Evolutionary conservation across 1,284 basidiomycete species (phyloP), one percentile per base, ranked within the genome.

Genomic region (Thecaphora thlaspeos): DNA sequence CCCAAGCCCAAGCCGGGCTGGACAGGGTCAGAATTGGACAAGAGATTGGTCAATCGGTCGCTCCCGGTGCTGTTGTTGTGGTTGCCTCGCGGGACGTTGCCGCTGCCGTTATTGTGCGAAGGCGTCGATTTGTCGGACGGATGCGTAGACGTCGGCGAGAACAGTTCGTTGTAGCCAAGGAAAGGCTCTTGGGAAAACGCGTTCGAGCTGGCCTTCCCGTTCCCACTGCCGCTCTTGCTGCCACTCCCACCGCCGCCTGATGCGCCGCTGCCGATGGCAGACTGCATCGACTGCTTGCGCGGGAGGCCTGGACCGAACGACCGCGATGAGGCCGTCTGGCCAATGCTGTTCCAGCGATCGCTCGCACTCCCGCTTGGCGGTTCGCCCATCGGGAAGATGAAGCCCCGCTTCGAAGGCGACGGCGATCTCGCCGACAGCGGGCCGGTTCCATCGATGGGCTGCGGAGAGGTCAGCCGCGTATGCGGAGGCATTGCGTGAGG

Each of bases 281-380:
- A 46, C 18, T 65, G 58, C 3, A 55, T 28, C 2, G 62, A 65
- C 10, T 43, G 58, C 38, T 61, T 65, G 39, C 58, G 57, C 17
- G 62, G 44, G 28, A 43, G 24, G 42, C 18, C 38, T 18, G 42
- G 10, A 40, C 21, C 48, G 17, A 34, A 34, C 7, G 53, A 46
- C 40, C 51, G 55, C 32, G 23, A 18, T 19, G 22, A 26, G 41
- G 40, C 43, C 5, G 57, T 50, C 55, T 66, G 65, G 10, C 56
- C 57, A 30, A 72, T 66, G 26, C 69, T 67, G 21, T 67, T 59
- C 70, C 70, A 73, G 15, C 70, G 48, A 23, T 73, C 70, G 45
- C 61, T 55, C 8, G 14, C 8, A 14, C 14, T 30, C 10, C 32
- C 15, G 7, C 26, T 11, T 11, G 26, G 11, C 15, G 64, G 51